Percentiles rank a stretch among this genome's conserved stretches.
Conservation (phyloP, 768 basidiomycete genomes). For the Xerocomellus chrysenteron region DNA sequence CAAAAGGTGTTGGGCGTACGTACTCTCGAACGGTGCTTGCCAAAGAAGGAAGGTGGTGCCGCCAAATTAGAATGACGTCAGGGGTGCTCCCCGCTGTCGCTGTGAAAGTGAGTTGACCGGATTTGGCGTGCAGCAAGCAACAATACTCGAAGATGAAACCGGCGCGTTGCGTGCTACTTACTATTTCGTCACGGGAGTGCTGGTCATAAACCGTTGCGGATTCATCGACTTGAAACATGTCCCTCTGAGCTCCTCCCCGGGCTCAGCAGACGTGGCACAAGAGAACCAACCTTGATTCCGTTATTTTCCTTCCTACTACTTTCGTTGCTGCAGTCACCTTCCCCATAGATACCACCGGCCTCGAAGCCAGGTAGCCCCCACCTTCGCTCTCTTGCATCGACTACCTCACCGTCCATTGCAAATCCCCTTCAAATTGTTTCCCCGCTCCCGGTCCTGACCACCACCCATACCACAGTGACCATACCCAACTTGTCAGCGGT, state of each 20-base stretch:
- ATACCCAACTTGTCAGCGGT: no score
- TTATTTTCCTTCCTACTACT: not conserved
- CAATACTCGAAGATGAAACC: not conserved
- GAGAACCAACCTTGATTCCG: not conserved
- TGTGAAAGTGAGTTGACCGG: not conserved
- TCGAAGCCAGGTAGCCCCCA: not conserved
- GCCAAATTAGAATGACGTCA: conserved; percentile 21
- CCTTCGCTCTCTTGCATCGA: not conserved
- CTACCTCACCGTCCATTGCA: not conserved
- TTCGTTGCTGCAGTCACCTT: not conserved
- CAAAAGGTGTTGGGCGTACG: no score
- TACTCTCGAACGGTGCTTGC: no score
- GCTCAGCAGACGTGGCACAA: not conserved
- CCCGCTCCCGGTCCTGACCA: not conserved
- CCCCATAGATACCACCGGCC: not conserved
- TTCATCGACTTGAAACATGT: not conserved
- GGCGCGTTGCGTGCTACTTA: not conserved
- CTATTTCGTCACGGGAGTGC: conserved; percentile 4
- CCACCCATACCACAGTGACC: not conserved
- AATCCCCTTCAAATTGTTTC: no score
- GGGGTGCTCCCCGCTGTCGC: conserved; percentile 9
- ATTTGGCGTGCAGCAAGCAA: not conserved
- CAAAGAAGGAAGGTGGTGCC: conserved; percentile 12
- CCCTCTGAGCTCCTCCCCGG: not conserved
- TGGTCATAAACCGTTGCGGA: conserved; percentile 4